A percentile compares a stretch with the other conserved stretches of the same genome.
Conservation (phyloP, 148 eudicot species). For the Diospyros lotus region DNA sequence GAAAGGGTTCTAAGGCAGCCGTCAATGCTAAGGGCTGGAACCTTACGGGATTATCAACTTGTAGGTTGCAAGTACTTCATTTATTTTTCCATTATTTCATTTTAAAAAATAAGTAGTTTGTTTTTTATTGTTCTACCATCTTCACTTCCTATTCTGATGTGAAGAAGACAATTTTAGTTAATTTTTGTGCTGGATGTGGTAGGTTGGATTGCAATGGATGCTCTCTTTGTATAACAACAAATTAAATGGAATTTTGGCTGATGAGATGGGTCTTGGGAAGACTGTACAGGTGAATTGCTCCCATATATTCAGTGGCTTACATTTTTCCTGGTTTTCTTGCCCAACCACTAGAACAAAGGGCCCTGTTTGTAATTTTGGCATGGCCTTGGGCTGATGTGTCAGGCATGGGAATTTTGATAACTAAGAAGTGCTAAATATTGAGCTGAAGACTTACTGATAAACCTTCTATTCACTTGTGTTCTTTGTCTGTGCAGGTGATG, state of each 20-base stretch:
- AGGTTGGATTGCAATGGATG: slow-evolving; percentile 99
- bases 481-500: slow-evolving; percentile 66
- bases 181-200: slow-evolving; percentile 23
- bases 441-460: neutral
- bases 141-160: slow-evolving; percentile 8
- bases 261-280: slow-evolving; percentile 99
- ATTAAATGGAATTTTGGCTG: slow-evolving; percentile 97
- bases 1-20: slow-evolving; percentile 95
- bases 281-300: slow-evolving; percentile 75
- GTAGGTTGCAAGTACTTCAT: slow-evolving; percentile 40
- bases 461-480: neutral
- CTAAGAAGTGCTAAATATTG: too few species aligned
- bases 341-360: neutral
- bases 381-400: too few species aligned
- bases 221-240: slow-evolving; percentile 96
- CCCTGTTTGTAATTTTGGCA: neutral
- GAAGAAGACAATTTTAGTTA: slow-evolving; percentile 10
- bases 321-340: neutral
- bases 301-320: neutral
- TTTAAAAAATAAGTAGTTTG: neutral
- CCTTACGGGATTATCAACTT: slow-evolving; percentile 96
- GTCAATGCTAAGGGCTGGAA: slow-evolving; percentile 90
- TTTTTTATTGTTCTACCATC: neutral
- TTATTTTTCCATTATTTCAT: neutral
- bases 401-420: too few species aligned